Evolutionary conservation across 2,329 filamentous ascomycete species (phyloP), one percentile per base, ranked within the genome.

Genomic region (Trichoderma sp.): DNA sequence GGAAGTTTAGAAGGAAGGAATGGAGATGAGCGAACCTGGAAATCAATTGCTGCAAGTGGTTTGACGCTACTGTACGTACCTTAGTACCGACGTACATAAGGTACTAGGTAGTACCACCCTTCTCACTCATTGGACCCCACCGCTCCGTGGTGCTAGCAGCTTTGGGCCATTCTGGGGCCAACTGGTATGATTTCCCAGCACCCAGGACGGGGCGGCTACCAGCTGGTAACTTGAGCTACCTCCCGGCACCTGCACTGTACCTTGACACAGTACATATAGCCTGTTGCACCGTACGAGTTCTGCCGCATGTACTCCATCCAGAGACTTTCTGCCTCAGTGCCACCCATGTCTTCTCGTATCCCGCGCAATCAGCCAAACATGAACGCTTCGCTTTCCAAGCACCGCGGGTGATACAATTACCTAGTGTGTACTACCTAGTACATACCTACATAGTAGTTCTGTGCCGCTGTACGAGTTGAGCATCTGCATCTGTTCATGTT

Each of bases 61-160:
- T 56, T 64, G 61, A 54, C 60, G 45, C 60, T 32, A 64, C 12
- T n/a, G n/a, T n/a, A n/a, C n/a, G n/a, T n/a, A n/a, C n/a, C n/a
- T n/a, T n/a, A n/a, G n/a, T n/a, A n/a, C n/a, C n/a, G n/a, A n/a
- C n/a, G n/a, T n/a, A n/a, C n/a, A n/a, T n/a, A n/a, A n/a, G n/a
- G n/a, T n/a, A n/a, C n/a, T n/a, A n/a, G n/a, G n/a, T n/a, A n/a
- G 60, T 53, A 64, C 50, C 50, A 42, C 15, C 48, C 13, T 56
- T 45, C 61, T 64, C 50, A 34, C 61, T 22, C 35, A 25, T 56
- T 34, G 9, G 10, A 27, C 35, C 50, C 61, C 61, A 17, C 48
- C 56, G 39, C 61, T 64, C 50, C 61, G 50, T 56, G 37, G 35
- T 64, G 61, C 61, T 64, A 64, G 48, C 50, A 54, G 60, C 15